A percentile compares a stretch with the other conserved stretches of the same genome.
These are phyloP conservation scores for Mucor lusitanicus DNA, from an alignment of 371 early-diverging fungal species.

Conservation along the genomic window DNA sequence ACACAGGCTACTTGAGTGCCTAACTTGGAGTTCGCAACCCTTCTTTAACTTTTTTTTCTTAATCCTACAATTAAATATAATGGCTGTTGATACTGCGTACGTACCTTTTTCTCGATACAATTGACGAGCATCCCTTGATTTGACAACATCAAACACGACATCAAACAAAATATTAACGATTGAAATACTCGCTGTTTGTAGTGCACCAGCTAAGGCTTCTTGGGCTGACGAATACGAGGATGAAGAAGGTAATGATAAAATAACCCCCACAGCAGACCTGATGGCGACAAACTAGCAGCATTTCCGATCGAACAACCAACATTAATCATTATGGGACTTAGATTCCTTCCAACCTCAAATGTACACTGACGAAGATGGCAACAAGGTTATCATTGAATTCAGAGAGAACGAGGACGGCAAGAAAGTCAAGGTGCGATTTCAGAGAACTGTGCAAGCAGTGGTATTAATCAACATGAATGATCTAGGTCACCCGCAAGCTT, in stretches of 20 bases:
- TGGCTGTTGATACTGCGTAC: constrained; percentile 8
- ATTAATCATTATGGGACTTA: constrained; percentile 5
- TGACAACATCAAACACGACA: not conserved
- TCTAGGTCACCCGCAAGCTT: constrained; percentile 79
- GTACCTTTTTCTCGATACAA: not conserved
- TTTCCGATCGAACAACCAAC: not conserved
- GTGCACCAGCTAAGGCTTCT: constrained; percentile 44
- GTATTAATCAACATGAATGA: not conserved
- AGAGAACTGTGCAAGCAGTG: not conserved
- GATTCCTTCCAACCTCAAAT: constrained; percentile 57
- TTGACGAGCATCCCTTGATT: not conserved
- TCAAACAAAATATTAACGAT: not conserved
- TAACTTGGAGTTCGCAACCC: not conserved
- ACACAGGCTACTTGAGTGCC: not conserved
- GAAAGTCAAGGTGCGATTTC: constrained; percentile 72
- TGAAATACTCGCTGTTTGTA: constrained; percentile 15
- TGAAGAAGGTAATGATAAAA: constrained; percentile 44
- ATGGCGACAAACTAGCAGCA: not conserved
- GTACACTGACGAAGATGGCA: constrained; percentile 80
- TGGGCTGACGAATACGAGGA: constrained; percentile 79
- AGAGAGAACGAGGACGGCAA: constrained; percentile 86
- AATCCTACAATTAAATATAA: constrained; percentile 1
- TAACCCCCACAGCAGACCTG: not conserved
- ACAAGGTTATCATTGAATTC: constrained; percentile 82
- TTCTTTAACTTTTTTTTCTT: not conserved